Evolutionary conservation across 2,329 filamentous ascomycete species (phyloP), one percentile per base, ranked within the genome.

Genomic region (Keithomyces neogunnii): DNA sequence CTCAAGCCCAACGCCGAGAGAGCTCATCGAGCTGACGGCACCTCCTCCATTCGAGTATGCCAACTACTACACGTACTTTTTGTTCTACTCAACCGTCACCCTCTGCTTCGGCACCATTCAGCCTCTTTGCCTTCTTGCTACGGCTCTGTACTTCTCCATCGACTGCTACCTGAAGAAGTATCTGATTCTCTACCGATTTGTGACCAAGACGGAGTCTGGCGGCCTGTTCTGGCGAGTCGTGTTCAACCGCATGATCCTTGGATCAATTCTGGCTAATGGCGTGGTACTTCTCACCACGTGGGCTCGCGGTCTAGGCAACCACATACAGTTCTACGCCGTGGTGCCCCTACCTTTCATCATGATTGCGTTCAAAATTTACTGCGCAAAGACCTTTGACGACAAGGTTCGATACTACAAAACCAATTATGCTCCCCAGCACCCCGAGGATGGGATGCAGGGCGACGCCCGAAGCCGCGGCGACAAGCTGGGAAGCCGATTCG

Each of bases 11-110:
- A 97, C 93, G 2, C 93, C 93, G 4, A 80, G 93, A 59, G 86
- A 96, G 66, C 75, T 93, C 59, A 97, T 97, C 59, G 89, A 96
- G 66, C 81, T 93, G 63, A 96, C 91, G 1, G 93, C 93, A 3
- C 93, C 93, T 1, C 91, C 89, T 2, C 76, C 88, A 0, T 96
- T 99, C 66, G 91, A 97, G 59, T 97, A 96, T 63, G 89, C 93
- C 53, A 89, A 83, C 60, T 97, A 97, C 71, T 99, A 96, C 78
- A 97, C 96, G 68, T 97, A 95, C 67, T 96, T 96, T 69, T 75
- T 97, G 32, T 99, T 89, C 71, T 99, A 97, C 71, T 77, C 87
- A 29, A 96, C 92, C 0, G 88, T 97, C 33, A 86, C 89, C 0
- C 75, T 99, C 13, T 89, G 85, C 61, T 96, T 93, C 63, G 84